Base-by-base conservation (phyloP, 2,329 filamentous ascomycete species). In the Didymella pinodella region DNA sequence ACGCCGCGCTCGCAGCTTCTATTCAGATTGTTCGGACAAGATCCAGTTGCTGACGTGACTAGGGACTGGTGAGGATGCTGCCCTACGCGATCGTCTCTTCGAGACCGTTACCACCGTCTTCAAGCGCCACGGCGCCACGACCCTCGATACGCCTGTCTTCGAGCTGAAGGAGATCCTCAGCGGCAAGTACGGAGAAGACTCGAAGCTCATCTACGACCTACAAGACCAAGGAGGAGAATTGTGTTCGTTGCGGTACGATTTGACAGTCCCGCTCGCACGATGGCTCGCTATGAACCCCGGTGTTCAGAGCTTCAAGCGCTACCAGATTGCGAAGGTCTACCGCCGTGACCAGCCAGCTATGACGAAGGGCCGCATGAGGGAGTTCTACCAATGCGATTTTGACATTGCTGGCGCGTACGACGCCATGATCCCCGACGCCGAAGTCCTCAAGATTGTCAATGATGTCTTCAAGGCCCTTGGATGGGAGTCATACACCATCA, bases 371-470 rank as follows among this genome's bases (percentile, higher is more conserved):
- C 88, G 93, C 53, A 95, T 97, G 90, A 87, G 94, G 72, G 94
- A 97, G 79, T 97, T 97, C 79, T 97, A 96, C 81, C 93, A 97
- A 79, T 97, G 93, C 81, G 94, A 98, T 80, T 96, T 97, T 74
- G 93, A 97, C 75, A 94, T 97, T 79, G 93, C 93, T 12, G 71
- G 93, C 61, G 83, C 81, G 41, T 96, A 92, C 80, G 94, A 97
- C 75, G 80, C 91, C 53, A 97, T 97, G 93, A 85, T 97, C 26
- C 92, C 93, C 56, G 94, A 97, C 73, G 91, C 93, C 36, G 93
- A 97, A 80, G 90, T 97, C 59, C 80, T 98, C 68, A 86, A 90
- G 57, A 93, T 97, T 65, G 86, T 91, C 48, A 88, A 87, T 69
- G 93, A 97, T 75, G 90, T 96, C 40, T 96, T 97, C 71, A 87